Percentiles rank a stretch among this genome's conserved stretches.
These are phyloP conservation scores for Blepharisma undulans DNA, from an alignment of 169 alveolate genomes.

Conservation along the genomic window DNA sequence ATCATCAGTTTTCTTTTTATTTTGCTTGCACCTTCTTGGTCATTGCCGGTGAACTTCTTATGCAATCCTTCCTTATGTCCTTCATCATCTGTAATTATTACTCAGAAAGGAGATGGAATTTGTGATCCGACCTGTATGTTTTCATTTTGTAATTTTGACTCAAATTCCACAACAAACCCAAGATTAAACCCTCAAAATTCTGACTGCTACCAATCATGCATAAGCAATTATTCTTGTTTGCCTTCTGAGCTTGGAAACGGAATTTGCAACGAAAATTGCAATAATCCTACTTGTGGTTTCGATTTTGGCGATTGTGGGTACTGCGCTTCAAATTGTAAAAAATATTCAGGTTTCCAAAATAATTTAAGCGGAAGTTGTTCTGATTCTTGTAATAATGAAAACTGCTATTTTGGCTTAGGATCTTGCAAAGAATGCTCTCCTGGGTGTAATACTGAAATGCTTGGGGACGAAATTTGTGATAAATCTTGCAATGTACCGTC, in stretches of 20 bases:
- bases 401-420: neutral
- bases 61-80: neutral
- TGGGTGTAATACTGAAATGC: neutral
- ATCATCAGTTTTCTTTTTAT: neutral
- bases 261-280: neutral
- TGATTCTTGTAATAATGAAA: neutral
- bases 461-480: neutral
- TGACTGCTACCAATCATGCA: neutral
- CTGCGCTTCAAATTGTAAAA: neutral
- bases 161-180: neutral
- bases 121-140: neutral
- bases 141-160: neutral
- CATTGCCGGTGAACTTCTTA: neutral
- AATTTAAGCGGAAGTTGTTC: neutral
- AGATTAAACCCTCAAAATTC: neutral
- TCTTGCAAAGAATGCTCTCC: neutral
- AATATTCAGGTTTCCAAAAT: neutral
- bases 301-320: conserved; percentile 16
- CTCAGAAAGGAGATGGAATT: conserved; percentile 6
- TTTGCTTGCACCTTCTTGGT: neutral
- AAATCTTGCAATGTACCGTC: neutral
- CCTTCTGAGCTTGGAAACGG: conserved; percentile 8
- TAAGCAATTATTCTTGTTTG: neutral
- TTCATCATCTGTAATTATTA: neutral
- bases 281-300: neutral